Evolutionary conservation across 108 stramenopile species (phyloP).

Genomic region (Cyclotella atomus): DNA sequence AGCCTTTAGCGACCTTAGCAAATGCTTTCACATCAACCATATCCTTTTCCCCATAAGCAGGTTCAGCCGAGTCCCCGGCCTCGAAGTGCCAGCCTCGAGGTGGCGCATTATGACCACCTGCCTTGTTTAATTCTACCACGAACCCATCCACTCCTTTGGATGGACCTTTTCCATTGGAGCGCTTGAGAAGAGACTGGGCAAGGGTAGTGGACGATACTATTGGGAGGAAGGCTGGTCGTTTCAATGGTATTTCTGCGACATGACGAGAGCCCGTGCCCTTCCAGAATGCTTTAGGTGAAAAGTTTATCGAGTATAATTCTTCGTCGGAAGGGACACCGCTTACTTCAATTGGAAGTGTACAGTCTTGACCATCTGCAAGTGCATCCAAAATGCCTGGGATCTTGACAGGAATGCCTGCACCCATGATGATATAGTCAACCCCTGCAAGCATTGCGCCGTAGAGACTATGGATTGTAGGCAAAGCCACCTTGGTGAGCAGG

Average conservation of each 20-base stretch:
- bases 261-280: constrained; percentile 36
- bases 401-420: constrained; percentile 56
- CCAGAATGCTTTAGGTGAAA: constrained; percentile 54
- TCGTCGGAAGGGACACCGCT: constrained; percentile 23
- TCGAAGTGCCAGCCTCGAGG: constrained; percentile 55
- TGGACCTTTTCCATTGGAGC: constrained; percentile 52
- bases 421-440: constrained; percentile 63
- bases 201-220: constrained; percentile 57
- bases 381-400: constrained; percentile 57
- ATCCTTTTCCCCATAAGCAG: constrained; percentile 55
- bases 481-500: constrained; percentile 53
- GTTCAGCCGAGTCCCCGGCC: constrained; percentile 47
- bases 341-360: constrained; percentile 39
- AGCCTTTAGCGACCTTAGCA: constrained; percentile 41
- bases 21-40: constrained; percentile 46
- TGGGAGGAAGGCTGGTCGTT: constrained; percentile 53
- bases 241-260: constrained; percentile 20
- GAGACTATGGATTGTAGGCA: constrained; percentile 50
- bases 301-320: constrained; percentile 9
- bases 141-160: constrained; percentile 57
- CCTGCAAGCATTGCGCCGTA: constrained; percentile 63
- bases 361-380: constrained; percentile 48
- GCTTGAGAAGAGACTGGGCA: constrained; percentile 57
- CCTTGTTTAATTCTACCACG: constrained; percentile 53
- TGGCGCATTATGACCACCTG: constrained; percentile 63